Evolutionary conservation across 495 filamentous ascomycete species (phyloP).

Genomic region (Annulohypoxylon moriforme): DNA sequence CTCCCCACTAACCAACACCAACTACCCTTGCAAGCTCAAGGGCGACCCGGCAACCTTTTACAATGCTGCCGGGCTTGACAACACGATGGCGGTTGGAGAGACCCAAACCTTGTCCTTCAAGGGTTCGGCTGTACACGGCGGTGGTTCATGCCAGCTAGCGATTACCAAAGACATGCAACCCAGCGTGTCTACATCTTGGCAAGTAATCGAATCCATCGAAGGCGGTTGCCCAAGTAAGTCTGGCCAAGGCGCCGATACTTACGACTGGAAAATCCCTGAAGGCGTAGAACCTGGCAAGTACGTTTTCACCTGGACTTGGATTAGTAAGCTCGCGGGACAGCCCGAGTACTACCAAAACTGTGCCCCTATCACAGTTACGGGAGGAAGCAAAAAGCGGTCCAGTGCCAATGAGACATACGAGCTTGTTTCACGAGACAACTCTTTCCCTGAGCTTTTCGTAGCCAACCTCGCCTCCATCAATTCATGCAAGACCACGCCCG

Average conservation of each 20-base stretch:
- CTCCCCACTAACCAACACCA: constrained; percentile 70
- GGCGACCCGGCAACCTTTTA: constrained; percentile 53
- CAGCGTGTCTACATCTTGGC: constrained; percentile 68
- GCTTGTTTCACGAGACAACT: constrained; percentile 56
- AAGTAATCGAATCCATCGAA: constrained; percentile 84
- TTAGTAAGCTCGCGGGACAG: constrained; percentile 35
- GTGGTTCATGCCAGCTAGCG: constrained; percentile 87
- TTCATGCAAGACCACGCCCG: constrained; percentile 64
- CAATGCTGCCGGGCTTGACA: constrained; percentile 54
- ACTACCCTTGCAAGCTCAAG: constrained; percentile 83
- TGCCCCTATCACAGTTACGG: constrained; percentile 40
- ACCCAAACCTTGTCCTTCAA: constrained; percentile 65
- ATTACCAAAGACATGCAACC: constrained; percentile 78
- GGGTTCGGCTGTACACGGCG: constrained; percentile 78
- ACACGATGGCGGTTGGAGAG: constrained; percentile 64
- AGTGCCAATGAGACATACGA: constrained; percentile 56
- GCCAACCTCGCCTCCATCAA: constrained; percentile 71
- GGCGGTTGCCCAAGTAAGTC: constrained; percentile 78
- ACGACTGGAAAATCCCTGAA: constrained; percentile 68
- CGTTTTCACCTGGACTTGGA: constrained; percentile 75
- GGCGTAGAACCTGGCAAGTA: constrained; percentile 68
- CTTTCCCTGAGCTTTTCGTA: constrained; percentile 84
- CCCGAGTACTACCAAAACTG: constrained; percentile 67
- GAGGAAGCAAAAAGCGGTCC: constrained; percentile 15
- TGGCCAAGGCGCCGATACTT: constrained; percentile 55